phyloP scores from a whole-genome alignment of 371 early-diverging fungal genomes.

The Haplosporangium sp. region DNA sequence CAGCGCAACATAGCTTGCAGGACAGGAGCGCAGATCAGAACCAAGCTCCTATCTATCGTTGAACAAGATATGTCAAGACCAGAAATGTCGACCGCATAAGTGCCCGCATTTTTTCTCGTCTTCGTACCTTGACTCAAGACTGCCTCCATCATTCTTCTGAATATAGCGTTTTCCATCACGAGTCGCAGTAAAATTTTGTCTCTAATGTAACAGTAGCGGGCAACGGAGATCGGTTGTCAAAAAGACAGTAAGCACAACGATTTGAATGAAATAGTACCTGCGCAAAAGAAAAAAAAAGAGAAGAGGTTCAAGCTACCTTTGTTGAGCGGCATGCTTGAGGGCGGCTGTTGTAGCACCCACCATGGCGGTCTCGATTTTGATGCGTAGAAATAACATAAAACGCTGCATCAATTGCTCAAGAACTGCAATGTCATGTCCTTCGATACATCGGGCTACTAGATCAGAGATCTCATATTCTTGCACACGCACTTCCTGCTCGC shows the following conservation, averaged over 20 bases:
- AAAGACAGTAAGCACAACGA: not conserved
- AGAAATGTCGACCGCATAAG: not conserved
- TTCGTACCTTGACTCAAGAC: constrained; percentile 38
- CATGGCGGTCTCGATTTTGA: constrained; percentile 50
- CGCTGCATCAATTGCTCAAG: constrained; percentile 37
- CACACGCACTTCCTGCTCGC: constrained; percentile 11
- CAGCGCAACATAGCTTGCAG: constrained; percentile 50
- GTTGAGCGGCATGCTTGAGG: constrained; percentile 51
- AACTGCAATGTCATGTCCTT: constrained; percentile 29
- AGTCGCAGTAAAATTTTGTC: constrained; percentile 45
- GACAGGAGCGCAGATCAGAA: constrained; percentile 30
- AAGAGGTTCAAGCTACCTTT: constrained; percentile 22
- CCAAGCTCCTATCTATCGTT: constrained; percentile 22
- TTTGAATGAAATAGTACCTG: not conserved
- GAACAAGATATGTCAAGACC: not conserved
- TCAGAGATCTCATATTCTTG: constrained; percentile 41
- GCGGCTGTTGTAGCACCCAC: constrained; percentile 29
- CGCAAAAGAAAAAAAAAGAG: not conserved
- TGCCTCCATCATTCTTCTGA: constrained; percentile 38
- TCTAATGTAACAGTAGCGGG: constrained; percentile 7
- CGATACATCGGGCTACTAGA: constrained; percentile 33
- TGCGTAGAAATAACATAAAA: constrained; percentile 32
- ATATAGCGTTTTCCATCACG: constrained; percentile 39
- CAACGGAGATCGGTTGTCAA: not conserved
- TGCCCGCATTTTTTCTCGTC: not conserved